Conservation (phyloP, 768 basidiomycete species). For the Tulasnella sp. region DNA sequence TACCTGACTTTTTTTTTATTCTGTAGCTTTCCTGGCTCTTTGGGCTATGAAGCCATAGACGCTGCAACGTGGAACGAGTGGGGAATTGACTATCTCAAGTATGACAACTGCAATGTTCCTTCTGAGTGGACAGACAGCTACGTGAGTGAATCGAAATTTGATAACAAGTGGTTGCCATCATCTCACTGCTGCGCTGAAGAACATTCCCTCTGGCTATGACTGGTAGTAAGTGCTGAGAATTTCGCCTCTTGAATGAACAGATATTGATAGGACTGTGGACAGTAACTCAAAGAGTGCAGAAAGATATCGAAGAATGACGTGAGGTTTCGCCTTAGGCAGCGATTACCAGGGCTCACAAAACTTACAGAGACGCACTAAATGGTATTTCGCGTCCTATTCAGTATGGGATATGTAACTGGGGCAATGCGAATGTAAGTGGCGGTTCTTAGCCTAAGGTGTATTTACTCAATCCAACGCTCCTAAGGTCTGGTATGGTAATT, state of each 20-base stretch:
- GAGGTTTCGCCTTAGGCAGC: constrained; percentile 19
- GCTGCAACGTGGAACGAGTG: constrained; percentile 40
- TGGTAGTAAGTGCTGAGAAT: constrained; percentile 34
- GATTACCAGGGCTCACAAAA: neutral
- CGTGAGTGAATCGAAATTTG: neutral
- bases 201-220: constrained; percentile 28
- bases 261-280: neutral
- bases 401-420: constrained; percentile 43
- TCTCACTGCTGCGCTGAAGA: neutral
- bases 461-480: constrained; percentile 17
- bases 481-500: constrained; percentile 30
- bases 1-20: neutral
- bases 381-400: constrained; percentile 35
- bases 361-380: constrained; percentile 33
- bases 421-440: constrained; percentile 32
- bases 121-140: constrained; percentile 35
- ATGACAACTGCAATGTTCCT: constrained; percentile 44
- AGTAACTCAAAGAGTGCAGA: constrained; percentile 47
- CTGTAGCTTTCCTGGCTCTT: constrained; percentile 38
- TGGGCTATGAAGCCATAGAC: constrained; percentile 38
- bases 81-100: constrained; percentile 46
- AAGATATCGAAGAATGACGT: constrained; percentile 45
- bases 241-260: neutral
- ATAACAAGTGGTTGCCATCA: neutral
- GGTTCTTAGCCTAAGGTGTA: neutral